phyloP scores from a whole-genome alignment of 495 filamentous ascomycete species.

The Podospora australis region DNA sequence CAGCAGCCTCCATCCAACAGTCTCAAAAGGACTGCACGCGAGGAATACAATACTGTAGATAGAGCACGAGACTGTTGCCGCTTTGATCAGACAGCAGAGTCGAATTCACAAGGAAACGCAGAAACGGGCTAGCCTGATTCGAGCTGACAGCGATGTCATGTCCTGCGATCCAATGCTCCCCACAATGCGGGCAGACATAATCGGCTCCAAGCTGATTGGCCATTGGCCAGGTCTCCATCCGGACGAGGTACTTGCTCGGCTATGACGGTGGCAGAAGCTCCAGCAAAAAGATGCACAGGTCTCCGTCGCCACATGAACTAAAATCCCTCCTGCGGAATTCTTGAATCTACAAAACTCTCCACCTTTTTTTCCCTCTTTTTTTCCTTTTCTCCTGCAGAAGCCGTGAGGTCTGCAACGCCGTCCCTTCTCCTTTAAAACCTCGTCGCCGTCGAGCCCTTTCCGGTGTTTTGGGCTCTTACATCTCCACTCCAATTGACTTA shows the following conservation, averaged over 20 bases:
- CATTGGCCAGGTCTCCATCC: slow-evolving; percentile 18
- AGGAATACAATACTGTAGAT: too few relatives aligned
- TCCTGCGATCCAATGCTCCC: slow-evolving; percentile 13
- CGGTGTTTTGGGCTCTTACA: slow-evolving; percentile 17
- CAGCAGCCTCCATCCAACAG: not conserved
- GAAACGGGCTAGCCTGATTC: slow-evolving; percentile 17
- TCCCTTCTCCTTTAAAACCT: slow-evolving; percentile 3
- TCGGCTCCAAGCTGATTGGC: slow-evolving; percentile 21
- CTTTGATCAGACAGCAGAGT: slow-evolving; percentile 7
- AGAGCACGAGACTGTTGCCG: too few relatives aligned
- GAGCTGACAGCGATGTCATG: slow-evolving; percentile 23
- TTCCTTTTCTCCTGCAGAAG: slow-evolving; percentile 13
- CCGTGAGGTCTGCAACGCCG: slow-evolving; percentile 6
- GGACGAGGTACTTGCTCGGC: slow-evolving; percentile 29
- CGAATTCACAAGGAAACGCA: slow-evolving; percentile 1
- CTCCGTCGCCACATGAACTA: slow-evolving; percentile 24
- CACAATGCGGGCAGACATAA: slow-evolving; percentile 26
- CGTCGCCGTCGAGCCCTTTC: slow-evolving; percentile 18
- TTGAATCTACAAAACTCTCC: slow-evolving; percentile 26
- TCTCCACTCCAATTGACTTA: slow-evolving; percentile 32
- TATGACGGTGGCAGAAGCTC: slow-evolving; percentile 28
- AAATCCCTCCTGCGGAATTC: slow-evolving; percentile 26
- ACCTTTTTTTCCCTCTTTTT: slow-evolving; percentile 24
- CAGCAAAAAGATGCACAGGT: slow-evolving; percentile 9
- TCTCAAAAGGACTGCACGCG: not conserved